Evolutionary conservation across 2,329 filamentous ascomycete species (phyloP).

Genomic region (Rhexocercosporidium sp.): DNA sequence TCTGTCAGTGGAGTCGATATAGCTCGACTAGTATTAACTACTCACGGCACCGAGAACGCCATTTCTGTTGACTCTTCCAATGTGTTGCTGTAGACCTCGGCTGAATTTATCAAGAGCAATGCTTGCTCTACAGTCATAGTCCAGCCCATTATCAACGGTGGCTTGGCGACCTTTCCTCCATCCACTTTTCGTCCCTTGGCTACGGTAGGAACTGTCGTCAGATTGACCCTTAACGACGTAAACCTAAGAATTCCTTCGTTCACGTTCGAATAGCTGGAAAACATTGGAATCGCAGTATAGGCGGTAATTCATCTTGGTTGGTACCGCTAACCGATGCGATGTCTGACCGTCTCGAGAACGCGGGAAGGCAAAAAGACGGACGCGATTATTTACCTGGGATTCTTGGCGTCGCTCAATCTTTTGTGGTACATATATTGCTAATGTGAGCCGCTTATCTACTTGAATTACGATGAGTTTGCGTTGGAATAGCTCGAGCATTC

Average conservation of each 20-base stretch:
- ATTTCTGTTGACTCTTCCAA: conserved; percentile 15
- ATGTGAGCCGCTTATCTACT: conserved; percentile 16
- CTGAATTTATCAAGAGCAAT: conserved; percentile 21
- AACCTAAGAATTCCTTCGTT: conserved; percentile 14
- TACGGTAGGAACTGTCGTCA: conserved; percentile 15
- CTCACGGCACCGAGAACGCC: conserved; percentile 14
- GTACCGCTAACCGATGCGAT: conserved; percentile 3
- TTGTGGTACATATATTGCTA: conserved; percentile 18
- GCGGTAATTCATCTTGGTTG: conserved; percentile 18
- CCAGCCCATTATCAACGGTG: conserved; percentile 5
- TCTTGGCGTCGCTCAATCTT: conserved; percentile 15
- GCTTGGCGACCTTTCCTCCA: conserved; percentile 12
- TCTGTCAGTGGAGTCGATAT: too few species aligned
- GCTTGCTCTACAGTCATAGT: conserved; percentile 19
- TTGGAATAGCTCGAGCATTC: conserved; percentile 14
- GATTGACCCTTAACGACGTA: conserved; percentile 11
- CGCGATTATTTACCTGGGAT: conserved; percentile 14
- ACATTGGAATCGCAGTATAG: conserved; percentile 18
- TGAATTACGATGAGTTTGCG: conserved; percentile 18
- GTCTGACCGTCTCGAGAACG: conserved; percentile 6
- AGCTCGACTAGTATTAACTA: too few species aligned
- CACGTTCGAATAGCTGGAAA: conserved; percentile 17
- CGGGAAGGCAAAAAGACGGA: conserved; percentile 20
- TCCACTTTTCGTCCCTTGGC: background rate
- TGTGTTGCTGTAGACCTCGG: conserved; percentile 13